A percentile compares a stretch with the other conserved stretches of the same genome.
Conservation (phyloP, 1,139 yeast genomes). For the Geotrichum reessii region DNA sequence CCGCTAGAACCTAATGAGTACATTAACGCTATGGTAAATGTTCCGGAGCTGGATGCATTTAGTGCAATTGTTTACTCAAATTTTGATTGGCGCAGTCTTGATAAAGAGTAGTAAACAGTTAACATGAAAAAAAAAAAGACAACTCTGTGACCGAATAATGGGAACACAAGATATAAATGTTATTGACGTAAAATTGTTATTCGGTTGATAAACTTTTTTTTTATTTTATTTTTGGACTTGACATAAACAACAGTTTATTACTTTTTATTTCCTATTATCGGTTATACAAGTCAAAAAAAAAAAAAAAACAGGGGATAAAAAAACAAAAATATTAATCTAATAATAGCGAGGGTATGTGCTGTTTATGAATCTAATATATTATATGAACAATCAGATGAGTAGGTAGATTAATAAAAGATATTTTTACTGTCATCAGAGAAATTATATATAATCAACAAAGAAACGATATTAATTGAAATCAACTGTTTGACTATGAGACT, state of each 20-base stretch:
- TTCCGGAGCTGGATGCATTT: slow-evolving; percentile 72
- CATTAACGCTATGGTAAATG: slow-evolving; percentile 41
- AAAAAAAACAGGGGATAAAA: too few species aligned
- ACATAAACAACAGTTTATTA: not conserved
- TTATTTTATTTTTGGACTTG: not conserved
- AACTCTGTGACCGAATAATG: not conserved
- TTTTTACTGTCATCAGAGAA: too few species aligned
- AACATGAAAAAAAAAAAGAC: not conserved
- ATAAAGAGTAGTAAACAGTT: slow-evolving; percentile 11
- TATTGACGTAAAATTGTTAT: not conserved
- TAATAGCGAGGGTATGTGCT: too few species aligned
- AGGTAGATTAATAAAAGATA: too few species aligned
- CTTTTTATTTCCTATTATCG: not conserved
- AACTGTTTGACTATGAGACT: too few species aligned
- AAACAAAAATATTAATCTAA: too few species aligned
- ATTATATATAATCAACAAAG: too few species aligned
- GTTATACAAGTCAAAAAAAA: not conserved
- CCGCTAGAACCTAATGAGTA: slow-evolving; percentile 49
- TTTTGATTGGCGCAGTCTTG: slow-evolving; percentile 44
- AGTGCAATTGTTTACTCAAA: slow-evolving; percentile 89
- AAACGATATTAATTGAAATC: too few species aligned
- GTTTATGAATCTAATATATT: too few species aligned
- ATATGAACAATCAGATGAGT: too few species aligned
- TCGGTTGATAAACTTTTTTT: too few species aligned
- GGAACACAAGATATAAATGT: not conserved